Percentiles rank a stretch among this genome's conserved stretches.
phyloP scores from a whole-genome alignment of 2,329 filamentous ascomycete genomes.

The Fusarium nurragi region DNA sequence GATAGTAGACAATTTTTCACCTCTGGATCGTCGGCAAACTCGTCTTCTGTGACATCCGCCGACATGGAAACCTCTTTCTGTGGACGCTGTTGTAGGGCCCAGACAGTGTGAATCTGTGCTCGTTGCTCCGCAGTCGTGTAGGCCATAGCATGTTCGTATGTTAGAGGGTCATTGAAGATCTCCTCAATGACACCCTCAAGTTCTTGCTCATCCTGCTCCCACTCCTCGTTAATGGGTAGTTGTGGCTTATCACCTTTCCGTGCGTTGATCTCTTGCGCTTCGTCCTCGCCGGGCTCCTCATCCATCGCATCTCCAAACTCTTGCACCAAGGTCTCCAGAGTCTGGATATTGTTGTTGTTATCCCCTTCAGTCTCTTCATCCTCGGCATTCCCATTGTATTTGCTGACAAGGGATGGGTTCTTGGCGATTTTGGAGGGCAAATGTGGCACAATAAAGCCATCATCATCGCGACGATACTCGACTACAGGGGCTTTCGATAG shows the following conservation, averaged over 20 bases:
- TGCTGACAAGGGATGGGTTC: conserved; percentile 44
- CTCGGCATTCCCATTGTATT: conserved; percentile 22
- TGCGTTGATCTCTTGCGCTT: conserved; percentile 33
- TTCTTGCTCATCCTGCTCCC: conserved; percentile 69
- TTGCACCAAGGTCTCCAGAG: conserved; percentile 54
- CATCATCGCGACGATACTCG: conserved; percentile 65
- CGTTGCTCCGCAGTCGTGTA: conserved; percentile 68
- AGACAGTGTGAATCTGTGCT: conserved; percentile 62
- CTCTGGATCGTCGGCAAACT: conserved; percentile 91
- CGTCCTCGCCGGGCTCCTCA: conserved; percentile 38
- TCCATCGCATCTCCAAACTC: conserved; percentile 57
- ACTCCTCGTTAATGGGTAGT: conserved; percentile 68
- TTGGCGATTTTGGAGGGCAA: conserved; percentile 53
- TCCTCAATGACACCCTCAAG: conserved; percentile 77
- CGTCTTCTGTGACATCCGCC: conserved; percentile 76
- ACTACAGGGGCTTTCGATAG: conserved; percentile 48
- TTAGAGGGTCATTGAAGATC: conserved; percentile 71
- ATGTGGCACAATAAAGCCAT: conserved; percentile 74
- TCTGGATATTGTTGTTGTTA: conserved; percentile 41
- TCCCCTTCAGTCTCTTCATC: conserved; percentile 18
- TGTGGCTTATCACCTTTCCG: conserved; percentile 51
- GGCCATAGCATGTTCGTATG: conserved; percentile 63
- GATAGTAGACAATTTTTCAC: conserved; percentile 81
- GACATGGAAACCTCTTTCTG: conserved; percentile 64
- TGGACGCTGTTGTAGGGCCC: conserved; percentile 60